These are phyloP conservation scores for Noccaea bulbosa DNA, from an alignment of 345 rosid species.

Conservation along the genomic window DNA sequence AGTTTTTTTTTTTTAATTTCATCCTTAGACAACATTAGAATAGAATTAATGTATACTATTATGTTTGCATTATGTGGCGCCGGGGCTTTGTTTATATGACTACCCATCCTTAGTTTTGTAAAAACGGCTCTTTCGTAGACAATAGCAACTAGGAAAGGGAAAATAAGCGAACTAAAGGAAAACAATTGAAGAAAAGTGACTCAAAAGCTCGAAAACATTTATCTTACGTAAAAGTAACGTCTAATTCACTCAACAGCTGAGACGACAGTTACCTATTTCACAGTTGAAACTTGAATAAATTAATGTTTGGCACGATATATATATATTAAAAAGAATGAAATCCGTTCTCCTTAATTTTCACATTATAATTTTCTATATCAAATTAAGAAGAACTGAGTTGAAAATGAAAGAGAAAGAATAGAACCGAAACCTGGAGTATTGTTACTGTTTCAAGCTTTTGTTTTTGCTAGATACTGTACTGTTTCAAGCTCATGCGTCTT, in stretches of 20 bases:
- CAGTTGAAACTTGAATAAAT: constrained; percentile 2
- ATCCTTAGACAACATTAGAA: too few relatives aligned
- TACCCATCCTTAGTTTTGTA: not conserved
- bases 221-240: constrained; percentile 35
- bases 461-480: not conserved
- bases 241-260: constrained; percentile 40
- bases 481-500: constrained; percentile 28
- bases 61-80: too few relatives aligned
- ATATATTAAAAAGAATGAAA: not conserved
- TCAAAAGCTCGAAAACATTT: not conserved
- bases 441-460: not conserved
- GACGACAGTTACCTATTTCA: constrained; percentile 37
- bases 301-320: not conserved
- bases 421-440: not conserved
- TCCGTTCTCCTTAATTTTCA: not conserved
- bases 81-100: not conserved
- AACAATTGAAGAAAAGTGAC: not conserved
- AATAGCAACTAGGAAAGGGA: constrained; percentile 8
- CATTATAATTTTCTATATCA: not conserved
- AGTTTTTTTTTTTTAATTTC: too few relatives aligned
- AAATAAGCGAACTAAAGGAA: not conserved
- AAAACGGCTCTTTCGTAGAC: constrained; percentile 7
- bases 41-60: too few relatives aligned
- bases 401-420: not conserved
- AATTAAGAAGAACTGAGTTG: not conserved